These are phyloP conservation scores for Anthracocystis walkeri DNA, from an alignment of 1,284 basidiomycete genomes.

Conservation along the genomic window DNA sequence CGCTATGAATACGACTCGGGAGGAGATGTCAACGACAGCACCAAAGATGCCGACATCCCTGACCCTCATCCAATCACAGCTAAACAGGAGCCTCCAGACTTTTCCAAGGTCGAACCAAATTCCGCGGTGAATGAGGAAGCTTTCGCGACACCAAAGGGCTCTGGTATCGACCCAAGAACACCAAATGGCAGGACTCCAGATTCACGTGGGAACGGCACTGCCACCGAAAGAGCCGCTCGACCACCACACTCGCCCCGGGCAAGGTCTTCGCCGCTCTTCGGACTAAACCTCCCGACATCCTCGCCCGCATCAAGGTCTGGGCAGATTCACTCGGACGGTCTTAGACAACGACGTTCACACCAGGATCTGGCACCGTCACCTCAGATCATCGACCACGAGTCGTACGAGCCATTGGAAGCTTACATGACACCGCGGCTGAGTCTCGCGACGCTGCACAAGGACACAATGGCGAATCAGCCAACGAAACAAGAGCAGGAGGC, in stretches of 20 bases:
- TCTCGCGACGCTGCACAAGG: conserved; percentile 25
- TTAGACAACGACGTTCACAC: conserved; percentile 5
- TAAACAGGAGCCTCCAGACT: conserved; percentile 12
- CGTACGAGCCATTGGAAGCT: conserved; percentile 17
- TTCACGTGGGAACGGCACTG: neutral
- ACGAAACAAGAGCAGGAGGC: neutral
- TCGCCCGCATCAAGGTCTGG: neutral
- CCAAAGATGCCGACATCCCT: neutral
- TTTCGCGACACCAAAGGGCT: conserved; percentile 12
- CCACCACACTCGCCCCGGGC: conserved; percentile 21
- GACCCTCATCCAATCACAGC: neutral
- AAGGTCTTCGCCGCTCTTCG: conserved; percentile 2
- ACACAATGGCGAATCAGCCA: neutral
- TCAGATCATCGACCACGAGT: conserved; percentile 12
- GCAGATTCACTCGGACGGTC: neutral
- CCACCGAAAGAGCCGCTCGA: conserved; percentile 5
- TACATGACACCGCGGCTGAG: conserved; percentile 34
- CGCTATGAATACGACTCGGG: conserved; percentile 23
- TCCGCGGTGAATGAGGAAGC: neutral
- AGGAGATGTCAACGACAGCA: neutral
- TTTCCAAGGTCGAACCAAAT: neutral
- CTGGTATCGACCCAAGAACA: neutral
- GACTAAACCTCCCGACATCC: neutral
- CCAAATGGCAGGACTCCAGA: conserved; percentile 3
- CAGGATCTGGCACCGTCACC: conserved; percentile 25